Evolutionary conservation across 2,329 filamentous ascomycete genomes (phyloP).

Genomic region (Neospermospora avenae): DNA sequence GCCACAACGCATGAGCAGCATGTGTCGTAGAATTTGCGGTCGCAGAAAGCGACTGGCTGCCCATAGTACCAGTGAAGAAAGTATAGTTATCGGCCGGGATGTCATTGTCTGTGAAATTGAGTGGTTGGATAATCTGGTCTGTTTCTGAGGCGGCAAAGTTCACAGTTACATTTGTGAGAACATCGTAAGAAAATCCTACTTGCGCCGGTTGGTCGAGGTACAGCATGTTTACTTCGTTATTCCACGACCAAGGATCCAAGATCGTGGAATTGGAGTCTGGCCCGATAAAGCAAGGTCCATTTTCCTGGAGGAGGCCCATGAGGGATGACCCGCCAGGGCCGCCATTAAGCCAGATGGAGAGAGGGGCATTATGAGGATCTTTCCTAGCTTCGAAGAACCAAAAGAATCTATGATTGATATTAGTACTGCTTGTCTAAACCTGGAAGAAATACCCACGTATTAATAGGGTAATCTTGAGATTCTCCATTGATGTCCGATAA

Average conservation of each 20-base stretch:
- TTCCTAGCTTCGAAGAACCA: constrained; percentile 43
- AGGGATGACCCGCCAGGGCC: constrained; percentile 61
- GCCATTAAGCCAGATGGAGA: constrained; percentile 62
- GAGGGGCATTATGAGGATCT: constrained; percentile 43
- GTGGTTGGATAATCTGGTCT: constrained; percentile 29
- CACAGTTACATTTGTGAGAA: constrained; percentile 9
- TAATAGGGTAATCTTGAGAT: constrained; percentile 15
- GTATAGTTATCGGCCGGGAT: constrained; percentile 48
- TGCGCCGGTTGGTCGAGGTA: constrained; percentile 59
- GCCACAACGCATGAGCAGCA: constrained; percentile 39
- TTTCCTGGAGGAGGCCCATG: constrained; percentile 51
- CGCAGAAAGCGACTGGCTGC: constrained; percentile 23
- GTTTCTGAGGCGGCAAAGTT: constrained; percentile 32
- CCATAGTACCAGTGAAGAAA: constrained; percentile 51
- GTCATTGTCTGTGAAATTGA: constrained; percentile 32
- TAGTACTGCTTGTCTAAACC: neutral
- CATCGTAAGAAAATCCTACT: constrained; percentile 54
- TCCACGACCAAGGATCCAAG: constrained; percentile 58
- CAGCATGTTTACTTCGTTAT: constrained; percentile 52
- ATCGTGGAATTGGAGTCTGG: constrained; percentile 43
- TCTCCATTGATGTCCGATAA: constrained; percentile 8
- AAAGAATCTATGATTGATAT: constrained; percentile 31
- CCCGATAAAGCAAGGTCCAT: constrained; percentile 43
- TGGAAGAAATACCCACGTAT: constrained; percentile 1
- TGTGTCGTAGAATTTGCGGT: constrained; percentile 41